phyloP scores from a whole-genome alignment of 257 asterid genomes.

The Nicotiana sylvestris region DNA sequence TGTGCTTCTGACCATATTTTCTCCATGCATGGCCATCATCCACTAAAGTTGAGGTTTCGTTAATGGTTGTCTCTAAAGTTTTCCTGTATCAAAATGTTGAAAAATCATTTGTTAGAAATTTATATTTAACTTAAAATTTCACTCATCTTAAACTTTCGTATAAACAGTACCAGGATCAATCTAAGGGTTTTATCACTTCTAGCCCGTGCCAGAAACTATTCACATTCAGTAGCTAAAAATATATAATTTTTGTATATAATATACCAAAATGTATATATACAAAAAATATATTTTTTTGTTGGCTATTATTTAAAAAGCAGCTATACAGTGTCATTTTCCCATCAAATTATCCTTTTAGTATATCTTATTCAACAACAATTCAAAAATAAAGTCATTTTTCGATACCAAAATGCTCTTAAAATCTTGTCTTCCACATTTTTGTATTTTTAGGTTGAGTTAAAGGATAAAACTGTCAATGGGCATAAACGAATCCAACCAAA shows the following conservation, averaged over 20 bases:
- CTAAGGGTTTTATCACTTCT: no score
- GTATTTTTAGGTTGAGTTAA: neutral
- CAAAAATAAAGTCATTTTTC: neutral
- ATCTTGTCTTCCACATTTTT: neutral
- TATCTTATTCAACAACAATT: neutral
- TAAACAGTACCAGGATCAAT: no score
- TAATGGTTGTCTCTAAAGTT: constrained; percentile 30
- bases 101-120: neutral
- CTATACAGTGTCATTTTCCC: no score
- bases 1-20: constrained; percentile 65
- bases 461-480: neutral
- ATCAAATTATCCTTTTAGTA: neutral
- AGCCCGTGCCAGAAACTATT: no score
- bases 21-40: constrained; percentile 77
- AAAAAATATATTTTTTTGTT: no score
- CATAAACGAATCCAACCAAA: neutral
- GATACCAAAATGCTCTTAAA: neutral
- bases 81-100: constrained; percentile 34
- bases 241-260: no score
- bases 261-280: no score
- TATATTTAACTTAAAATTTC: neutral
- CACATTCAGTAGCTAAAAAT: no score
- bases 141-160: neutral
- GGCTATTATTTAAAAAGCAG: no score
- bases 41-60: constrained; percentile 20